Conservation (phyloP, 306 rosid species). For the Ammopiptanthus mongolicus region DNA sequence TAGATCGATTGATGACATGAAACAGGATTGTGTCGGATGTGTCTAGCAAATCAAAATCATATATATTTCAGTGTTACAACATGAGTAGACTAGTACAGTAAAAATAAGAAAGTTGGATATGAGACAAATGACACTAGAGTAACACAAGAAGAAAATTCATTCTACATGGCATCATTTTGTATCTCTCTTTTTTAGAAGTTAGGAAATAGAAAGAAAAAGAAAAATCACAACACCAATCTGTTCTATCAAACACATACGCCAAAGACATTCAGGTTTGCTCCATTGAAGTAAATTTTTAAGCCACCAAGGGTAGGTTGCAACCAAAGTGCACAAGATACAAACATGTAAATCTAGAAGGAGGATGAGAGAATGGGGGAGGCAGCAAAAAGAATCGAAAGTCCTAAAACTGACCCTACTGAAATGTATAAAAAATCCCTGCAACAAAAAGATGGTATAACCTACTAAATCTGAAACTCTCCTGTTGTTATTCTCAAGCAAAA, state of each 20-base stretch:
- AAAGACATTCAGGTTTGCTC: background rate
- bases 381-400: background rate
- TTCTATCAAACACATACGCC: background rate
- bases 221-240: background rate
- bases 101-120: background rate
- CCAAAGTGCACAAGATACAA: background rate
- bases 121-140: constrained; percentile 1
- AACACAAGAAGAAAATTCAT: background rate
- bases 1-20: constrained; percentile 89
- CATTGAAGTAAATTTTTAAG: background rate
- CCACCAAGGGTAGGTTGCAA: background rate
- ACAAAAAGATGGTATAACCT: background rate
- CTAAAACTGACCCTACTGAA: background rate
- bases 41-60: constrained; percentile 51
- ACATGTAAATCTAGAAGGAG: background rate
- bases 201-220: background rate
- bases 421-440: background rate
- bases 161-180: background rate
- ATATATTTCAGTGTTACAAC: background rate
- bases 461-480: background rate
- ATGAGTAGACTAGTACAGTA: background rate
- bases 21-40: constrained; percentile 93
- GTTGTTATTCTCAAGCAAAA: background rate
- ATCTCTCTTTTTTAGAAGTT: background rate
- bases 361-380: background rate